These are phyloP conservation scores for Penicillium freii DNA, from an alignment of 2,329 filamentous ascomycete genomes.

Conservation along the genomic window DNA sequence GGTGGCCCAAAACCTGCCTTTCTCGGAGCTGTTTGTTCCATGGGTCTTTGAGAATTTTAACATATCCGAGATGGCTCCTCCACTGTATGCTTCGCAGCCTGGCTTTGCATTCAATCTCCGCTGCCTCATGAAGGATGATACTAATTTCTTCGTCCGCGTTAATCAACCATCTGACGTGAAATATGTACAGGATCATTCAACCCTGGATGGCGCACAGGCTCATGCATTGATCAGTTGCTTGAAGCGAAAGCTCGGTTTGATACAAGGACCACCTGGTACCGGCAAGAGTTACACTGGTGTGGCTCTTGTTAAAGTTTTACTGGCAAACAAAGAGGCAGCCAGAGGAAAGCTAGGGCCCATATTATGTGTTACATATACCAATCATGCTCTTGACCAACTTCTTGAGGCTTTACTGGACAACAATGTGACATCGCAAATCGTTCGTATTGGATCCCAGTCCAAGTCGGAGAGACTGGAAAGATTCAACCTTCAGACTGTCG, in stretches of 20 bases:
- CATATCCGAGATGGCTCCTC: slow-evolving; percentile 41
- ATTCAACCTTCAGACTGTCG: slow-evolving; percentile 49
- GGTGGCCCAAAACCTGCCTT: slow-evolving; percentile 47
- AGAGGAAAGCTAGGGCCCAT: slow-evolving; percentile 44
- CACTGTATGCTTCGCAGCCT: slow-evolving; percentile 50
- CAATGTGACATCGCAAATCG: slow-evolving; percentile 44
- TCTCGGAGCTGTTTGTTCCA: slow-evolving; percentile 45
- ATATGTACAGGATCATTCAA: slow-evolving; percentile 17
- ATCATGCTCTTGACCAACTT: slow-evolving; percentile 58
- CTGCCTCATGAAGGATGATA: slow-evolving; percentile 28
- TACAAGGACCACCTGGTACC: slow-evolving; percentile 32
- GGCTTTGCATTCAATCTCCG: slow-evolving; percentile 50
- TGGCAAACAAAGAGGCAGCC: slow-evolving; percentile 25
- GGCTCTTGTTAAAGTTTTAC: slow-evolving; percentile 30
- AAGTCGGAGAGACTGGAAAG: slow-evolving; percentile 54
- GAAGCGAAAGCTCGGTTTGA: slow-evolving; percentile 20
- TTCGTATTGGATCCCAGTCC: slow-evolving; percentile 61
- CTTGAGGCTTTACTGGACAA: slow-evolving; percentile 57
- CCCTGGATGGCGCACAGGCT: slow-evolving; percentile 24
- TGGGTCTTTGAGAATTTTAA: slow-evolving; percentile 7
- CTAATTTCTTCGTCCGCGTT: slow-evolving; percentile 19
- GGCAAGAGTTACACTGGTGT: slow-evolving; percentile 31
- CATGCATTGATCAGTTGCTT: slow-evolving; percentile 19
- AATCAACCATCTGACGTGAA: slow-evolving; percentile 17
- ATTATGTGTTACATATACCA: slow-evolving; percentile 51